phyloP scores from a whole-genome alignment of 495 filamentous ascomycete genomes.

The Hamigera avellanea region DNA sequence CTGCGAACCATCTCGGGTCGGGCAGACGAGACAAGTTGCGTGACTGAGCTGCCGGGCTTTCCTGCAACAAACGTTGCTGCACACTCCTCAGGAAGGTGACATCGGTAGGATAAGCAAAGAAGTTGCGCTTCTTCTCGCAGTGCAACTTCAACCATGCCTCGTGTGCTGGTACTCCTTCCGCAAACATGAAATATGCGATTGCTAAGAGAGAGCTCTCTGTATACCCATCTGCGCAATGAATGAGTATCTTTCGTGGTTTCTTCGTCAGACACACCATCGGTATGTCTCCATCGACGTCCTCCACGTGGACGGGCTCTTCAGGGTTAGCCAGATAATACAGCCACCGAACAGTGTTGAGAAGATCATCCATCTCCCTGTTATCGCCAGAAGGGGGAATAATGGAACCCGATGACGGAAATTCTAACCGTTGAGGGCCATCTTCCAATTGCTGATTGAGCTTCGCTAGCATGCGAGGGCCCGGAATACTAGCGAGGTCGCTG shows the following conservation, averaged over 20 bases:
- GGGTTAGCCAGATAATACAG: conserved; percentile 68
- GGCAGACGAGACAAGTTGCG: conserved; percentile 17
- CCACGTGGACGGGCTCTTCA: conserved; percentile 22
- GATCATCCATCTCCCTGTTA: conserved; percentile 65
- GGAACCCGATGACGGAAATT: conserved; percentile 89
- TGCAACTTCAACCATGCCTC: conserved; percentile 84
- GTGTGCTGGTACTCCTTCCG: conserved; percentile 66
- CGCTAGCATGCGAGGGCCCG: conserved; percentile 41
- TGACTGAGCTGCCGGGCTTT: conserved; percentile 24
- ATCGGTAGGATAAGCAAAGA: conserved; percentile 90
- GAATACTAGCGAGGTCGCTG: conserved; percentile 64
- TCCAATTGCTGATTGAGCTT: conserved; percentile 47
- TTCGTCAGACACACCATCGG: conserved; percentile 28
- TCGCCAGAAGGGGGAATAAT: conserved; percentile 74
- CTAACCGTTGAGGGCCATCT: conserved; percentile 48
- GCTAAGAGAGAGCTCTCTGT: conserved; percentile 84
- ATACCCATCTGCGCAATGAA: conserved; percentile 93
- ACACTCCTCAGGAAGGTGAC: conserved; percentile 66
- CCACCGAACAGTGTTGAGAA: conserved; percentile 81
- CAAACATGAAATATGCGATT: conserved; percentile 85
- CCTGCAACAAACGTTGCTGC: conserved; percentile 57
- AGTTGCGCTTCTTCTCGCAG: conserved; percentile 70
- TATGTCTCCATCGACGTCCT: conserved; percentile 49
- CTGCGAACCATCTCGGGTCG: conserved; percentile 68
- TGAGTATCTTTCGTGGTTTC: conserved; percentile 54